These are phyloP conservation scores for Thalassiosira pacifica DNA, from an alignment of 352 stramenopile species.

Conservation along the genomic window DNA sequence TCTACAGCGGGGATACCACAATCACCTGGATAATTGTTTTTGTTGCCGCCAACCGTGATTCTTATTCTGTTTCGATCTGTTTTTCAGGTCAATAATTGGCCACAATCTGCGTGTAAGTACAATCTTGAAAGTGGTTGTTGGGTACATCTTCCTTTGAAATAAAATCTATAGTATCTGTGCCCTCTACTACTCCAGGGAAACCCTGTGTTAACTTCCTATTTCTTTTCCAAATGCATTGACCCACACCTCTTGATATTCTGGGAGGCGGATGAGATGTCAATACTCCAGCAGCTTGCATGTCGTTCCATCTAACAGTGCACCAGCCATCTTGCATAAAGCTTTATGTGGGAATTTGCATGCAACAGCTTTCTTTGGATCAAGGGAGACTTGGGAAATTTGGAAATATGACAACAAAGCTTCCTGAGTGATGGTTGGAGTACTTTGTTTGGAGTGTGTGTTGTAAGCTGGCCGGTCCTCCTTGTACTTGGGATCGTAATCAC, in stretches of 20 bases:
- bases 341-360: background rate
- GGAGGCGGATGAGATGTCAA: conserved; percentile 14
- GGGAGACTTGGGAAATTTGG: no score
- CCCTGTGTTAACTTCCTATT: conserved; percentile 55
- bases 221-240: conserved; percentile 39
- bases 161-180: conserved; percentile 59
- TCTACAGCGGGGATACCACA: conserved; percentile 37
- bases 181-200: background rate
- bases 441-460: no score
- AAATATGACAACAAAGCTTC: background rate
- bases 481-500: no score
- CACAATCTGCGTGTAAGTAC: conserved; percentile 58
- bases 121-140: background rate
- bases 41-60: conserved; percentile 63
- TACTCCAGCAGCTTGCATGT: conserved; percentile 38
- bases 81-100: conserved; percentile 47
- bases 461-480: no score
- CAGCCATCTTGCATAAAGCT: background rate
- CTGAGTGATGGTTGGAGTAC: no score
- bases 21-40: conserved; percentile 49
- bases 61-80: conserved; percentile 38
- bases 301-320: conserved; percentile 15
- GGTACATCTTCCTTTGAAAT: conserved; percentile 47
- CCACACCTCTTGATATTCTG: conserved; percentile 39
- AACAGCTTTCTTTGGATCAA: no score